Conservation (phyloP, 306 rosid species). For the Glycine soja region DNA sequence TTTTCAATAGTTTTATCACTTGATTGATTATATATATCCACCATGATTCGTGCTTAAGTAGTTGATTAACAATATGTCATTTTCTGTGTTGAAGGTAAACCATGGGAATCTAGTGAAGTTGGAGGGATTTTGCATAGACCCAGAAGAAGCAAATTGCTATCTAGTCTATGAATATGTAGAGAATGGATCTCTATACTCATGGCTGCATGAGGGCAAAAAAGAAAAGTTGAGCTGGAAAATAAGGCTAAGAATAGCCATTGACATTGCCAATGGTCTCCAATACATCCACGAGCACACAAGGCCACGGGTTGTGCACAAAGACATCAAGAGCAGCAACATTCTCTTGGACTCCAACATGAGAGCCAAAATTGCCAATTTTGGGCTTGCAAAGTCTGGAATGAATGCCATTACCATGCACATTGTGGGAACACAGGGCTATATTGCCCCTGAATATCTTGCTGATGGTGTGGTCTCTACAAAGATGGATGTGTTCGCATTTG, state of each 20-base stretch:
- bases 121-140: slow-evolving; percentile 91
- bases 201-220: slow-evolving; percentile 63
- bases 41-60: neutral
- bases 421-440: slow-evolving; percentile 96
- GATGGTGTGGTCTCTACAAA: slow-evolving; percentile 89
- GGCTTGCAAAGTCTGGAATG: slow-evolving; percentile 84
- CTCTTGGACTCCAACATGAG: slow-evolving; percentile 82
- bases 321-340: slow-evolving; percentile 91
- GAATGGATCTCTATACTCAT: slow-evolving; percentile 78
- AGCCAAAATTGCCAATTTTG: slow-evolving; percentile 95
- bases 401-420: slow-evolving; percentile 98
- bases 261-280: slow-evolving; percentile 88
- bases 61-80: slow-evolving; percentile 20
- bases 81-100: slow-evolving; percentile 71
- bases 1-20: neutral
- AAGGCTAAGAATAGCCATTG: slow-evolving; percentile 74
- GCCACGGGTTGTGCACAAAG: slow-evolving; percentile 93
- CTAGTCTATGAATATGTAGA: slow-evolving; percentile 86
- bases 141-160: slow-evolving; percentile 73
- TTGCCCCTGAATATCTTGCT: slow-evolving; percentile 83
- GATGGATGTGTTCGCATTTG: slow-evolving; percentile 92
- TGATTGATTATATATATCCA: neutral
- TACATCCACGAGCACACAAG: slow-evolving; percentile 98
- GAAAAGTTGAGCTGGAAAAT: slow-evolving; percentile 71
- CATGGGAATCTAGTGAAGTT: slow-evolving; percentile 95